These are phyloP conservation scores for Przewalskia tangutica DNA, from an alignment of 257 asterid genomes.

Conservation along the genomic window DNA sequence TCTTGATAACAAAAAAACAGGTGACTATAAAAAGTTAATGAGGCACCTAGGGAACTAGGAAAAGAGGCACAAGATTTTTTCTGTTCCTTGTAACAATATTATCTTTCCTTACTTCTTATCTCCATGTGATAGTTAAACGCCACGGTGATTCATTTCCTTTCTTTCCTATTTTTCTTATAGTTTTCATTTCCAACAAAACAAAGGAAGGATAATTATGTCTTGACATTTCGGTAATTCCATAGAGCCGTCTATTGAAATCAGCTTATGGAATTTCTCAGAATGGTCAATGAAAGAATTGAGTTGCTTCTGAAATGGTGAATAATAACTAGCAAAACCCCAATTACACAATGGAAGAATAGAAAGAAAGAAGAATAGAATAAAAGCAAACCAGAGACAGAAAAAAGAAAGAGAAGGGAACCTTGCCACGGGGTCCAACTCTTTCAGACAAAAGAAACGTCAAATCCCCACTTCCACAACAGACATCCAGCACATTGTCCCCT, in stretches of 20 bases:
- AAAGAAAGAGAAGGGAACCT: slow-evolving; percentile 30
- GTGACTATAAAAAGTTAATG: neutral
- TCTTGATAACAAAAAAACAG: neutral
- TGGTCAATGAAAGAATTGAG: neutral
- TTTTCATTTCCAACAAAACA: neutral
- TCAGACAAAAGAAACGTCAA: slow-evolving; percentile 70
- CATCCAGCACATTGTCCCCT: slow-evolving; percentile 66
- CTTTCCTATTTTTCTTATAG: neutral
- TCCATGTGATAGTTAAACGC: neutral
- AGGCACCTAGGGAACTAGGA: neutral
- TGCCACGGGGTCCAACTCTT: slow-evolving; percentile 63
- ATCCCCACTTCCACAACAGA: slow-evolving; percentile 95
- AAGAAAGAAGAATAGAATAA: neutral
- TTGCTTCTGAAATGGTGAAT: neutral
- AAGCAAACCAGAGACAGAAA: neutral
- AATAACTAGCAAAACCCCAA: neutral
- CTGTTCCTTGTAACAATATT: neutral
- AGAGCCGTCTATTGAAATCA: neutral
- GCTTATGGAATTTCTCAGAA: neutral
- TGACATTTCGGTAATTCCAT: neutral
- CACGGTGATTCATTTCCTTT: neutral
- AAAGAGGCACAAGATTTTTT: neutral
- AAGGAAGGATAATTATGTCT: neutral
- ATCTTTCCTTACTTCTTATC: neutral
- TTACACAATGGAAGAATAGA: neutral